These are phyloP conservation scores for Curvularia hawaiiensis DNA, from an alignment of 2,329 filamentous ascomycete species.

Conservation along the genomic window DNA sequence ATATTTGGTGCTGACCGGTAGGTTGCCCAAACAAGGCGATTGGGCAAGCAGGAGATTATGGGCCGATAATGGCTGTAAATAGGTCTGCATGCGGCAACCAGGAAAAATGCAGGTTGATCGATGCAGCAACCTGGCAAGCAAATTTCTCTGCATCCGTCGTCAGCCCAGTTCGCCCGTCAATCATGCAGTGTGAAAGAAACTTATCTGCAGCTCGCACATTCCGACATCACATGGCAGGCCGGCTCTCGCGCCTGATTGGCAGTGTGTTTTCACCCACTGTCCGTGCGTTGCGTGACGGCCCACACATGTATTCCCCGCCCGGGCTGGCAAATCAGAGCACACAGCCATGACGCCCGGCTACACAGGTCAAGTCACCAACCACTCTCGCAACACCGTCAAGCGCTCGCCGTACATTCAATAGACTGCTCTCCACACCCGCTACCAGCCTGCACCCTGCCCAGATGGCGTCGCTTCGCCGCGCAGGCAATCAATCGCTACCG, in stretches of 20 bases:
- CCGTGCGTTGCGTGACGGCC: conserved; percentile 29
- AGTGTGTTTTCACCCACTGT: conserved; percentile 33
- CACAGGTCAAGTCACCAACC: conserved; percentile 37
- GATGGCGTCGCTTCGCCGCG: conserved; percentile 33
- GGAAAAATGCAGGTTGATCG: conserved; percentile 20
- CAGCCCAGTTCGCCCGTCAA: conserved; percentile 18
- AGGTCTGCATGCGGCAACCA: conserved; percentile 35
- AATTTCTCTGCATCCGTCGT: conserved; percentile 27
- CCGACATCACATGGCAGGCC: conserved; percentile 36
- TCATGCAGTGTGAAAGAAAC: conserved; percentile 42
- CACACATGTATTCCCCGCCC: conserved; percentile 33
- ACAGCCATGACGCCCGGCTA: conserved; percentile 29
- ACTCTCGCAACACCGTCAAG: conserved; percentile 42
- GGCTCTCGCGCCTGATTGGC: conserved; percentile 26
- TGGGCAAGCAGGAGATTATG: conserved; percentile 19
- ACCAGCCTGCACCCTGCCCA: conserved; percentile 38
- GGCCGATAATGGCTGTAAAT: conserved; percentile 41
- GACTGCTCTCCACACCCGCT: conserved; percentile 38
- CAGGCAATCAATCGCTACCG: conserved; percentile 43
- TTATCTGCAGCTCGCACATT: conserved; percentile 31
- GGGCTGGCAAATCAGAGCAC: conserved; percentile 26
- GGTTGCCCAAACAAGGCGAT: conserved; percentile 17
- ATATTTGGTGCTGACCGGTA: conserved; percentile 36
- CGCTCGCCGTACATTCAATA: conserved; percentile 45
- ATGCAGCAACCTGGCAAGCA: conserved; percentile 17